Evolutionary conservation across 78 protist genomes (phyloP), one percentile per base, ranked within the genome.

Genomic region (Corallochytrium limacisporum): DNA sequence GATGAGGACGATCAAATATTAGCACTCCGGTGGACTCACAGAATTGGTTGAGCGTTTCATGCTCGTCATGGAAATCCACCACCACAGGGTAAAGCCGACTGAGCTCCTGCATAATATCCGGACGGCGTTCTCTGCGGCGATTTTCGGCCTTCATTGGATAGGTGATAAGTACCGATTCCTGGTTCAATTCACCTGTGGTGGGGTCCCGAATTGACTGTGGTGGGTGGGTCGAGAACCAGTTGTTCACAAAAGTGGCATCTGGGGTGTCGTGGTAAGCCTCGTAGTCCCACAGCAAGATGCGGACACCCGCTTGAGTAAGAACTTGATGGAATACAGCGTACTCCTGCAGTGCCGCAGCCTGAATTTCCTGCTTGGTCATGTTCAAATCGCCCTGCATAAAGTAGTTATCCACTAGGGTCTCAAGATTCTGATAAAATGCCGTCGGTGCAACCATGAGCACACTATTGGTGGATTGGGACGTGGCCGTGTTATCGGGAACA

Each of bases 161-260:
- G 20, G 53, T 42, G 18, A 67, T 62, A 3, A 43, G 3, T 24
- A 51, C 29, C 40, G 20, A 24, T 13, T 40, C 67, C 31, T 53
- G 28, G 39, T 24, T 53, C 18, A 0, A 15, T 53, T n/a, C 0
- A 15, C 22, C 20, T 53, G 18, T 0, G 59, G 18, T 53, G 0
- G 22, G 59, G 31, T 53, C 13, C 15, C 59, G 18, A 26, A 53
- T 53, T 12, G 59, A 26, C 59, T 24, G 59, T 12, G 28, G 26
- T 1, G 54, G 1, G 32, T 62, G 71, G 8, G 84, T 78, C 15
- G 67, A 39, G 38, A 78, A 70, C 84, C 84, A 78, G 32, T 78
- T 78, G 73, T 78, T 78, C 6, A 77, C 74, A 46, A 78, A 78
- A 36, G 61, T 69, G 33, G 80, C 70, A 33, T 75, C 80, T 3